Conservation (phyloP, 768 basidiomycete species). For the Podaxis mareebaensis region DNA sequence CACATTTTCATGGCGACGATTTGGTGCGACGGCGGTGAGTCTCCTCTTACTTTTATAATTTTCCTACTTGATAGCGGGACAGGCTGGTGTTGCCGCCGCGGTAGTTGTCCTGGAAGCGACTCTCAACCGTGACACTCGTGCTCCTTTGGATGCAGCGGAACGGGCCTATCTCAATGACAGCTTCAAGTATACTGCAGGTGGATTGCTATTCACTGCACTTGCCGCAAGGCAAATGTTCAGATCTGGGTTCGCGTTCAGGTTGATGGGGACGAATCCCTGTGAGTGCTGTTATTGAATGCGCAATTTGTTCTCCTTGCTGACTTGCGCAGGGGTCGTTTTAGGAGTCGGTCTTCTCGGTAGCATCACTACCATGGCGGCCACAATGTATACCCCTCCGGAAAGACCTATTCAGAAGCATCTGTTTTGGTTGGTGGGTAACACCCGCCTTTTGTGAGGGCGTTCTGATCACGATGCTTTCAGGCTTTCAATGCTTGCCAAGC, state of each 20-base stretch:
- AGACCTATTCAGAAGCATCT: conserved; percentile 74
- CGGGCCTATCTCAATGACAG: conserved; percentile 71
- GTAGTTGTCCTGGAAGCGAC: conserved; percentile 62
- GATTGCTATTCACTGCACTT: conserved; percentile 72
- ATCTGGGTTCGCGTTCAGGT: conserved; percentile 63
- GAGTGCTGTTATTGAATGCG: conserved; percentile 23
- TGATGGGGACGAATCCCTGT: conserved; percentile 88
- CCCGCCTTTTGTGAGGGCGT: not conserved
- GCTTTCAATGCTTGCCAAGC: conserved; percentile 88
- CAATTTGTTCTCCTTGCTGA: not conserved
- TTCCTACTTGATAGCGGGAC: not conserved
- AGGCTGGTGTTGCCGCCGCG: conserved; percentile 75
- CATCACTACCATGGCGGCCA: conserved; percentile 86
- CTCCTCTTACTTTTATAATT: not conserved
- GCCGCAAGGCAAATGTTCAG: conserved; percentile 80
- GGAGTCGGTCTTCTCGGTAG: conserved; percentile 78
- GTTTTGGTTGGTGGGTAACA: conserved; percentile 71
- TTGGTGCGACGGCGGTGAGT: conserved; percentile 10
- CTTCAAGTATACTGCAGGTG: conserved; percentile 84
- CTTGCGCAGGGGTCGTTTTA: conserved; percentile 71
- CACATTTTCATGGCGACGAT: conserved; percentile 9
- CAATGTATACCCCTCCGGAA: conserved; percentile 77
- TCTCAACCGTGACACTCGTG: conserved; percentile 80
- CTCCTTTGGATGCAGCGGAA: conserved; percentile 60
- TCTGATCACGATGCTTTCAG: conserved; percentile 33